Evolutionary conservation across 495 filamentous ascomycete genomes (phyloP), one percentile per base, ranked within the genome.

Genomic region (Parachaetomium inaequale): DNA sequence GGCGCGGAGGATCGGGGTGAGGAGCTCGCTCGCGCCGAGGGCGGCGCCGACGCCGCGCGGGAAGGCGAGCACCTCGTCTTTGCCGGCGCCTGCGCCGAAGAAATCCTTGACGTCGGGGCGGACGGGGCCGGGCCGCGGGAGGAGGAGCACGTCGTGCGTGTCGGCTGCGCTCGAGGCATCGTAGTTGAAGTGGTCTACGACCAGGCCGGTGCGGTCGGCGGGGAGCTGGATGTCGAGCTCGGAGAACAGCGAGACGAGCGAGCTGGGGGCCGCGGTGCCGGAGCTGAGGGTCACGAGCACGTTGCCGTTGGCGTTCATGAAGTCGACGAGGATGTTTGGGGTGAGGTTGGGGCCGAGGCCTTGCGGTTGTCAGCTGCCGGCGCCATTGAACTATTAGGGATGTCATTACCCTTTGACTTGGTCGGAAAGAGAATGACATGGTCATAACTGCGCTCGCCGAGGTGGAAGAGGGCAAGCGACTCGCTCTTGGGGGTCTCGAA

Each of bases 151-250:
- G 78, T 97, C 91, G 76, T 98, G 94, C 70, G 86, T 86, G 62
- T 96, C 92, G 36, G 84, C 63, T 12, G 91, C 85, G 55, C 86
- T 91, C 31, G 83, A 57, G 42, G 82, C 82, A 69, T 97, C 93
- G 76, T 95, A 91, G 77, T 91, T 90, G 84, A 96, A 96, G 81
- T 98, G 94, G 73, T 98, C 94, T 45, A 98, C 85, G 1, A 94
- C 87, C 32, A 93, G 76, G 36, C 89, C 84, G 42, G 87, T 87
- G 65, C 91, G 88, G 70, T 96, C 95, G 23, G 76, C 69, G n/a
- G 95, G 88, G 15, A 97, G 84, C 67, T 92, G 84, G 70, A 98
- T 90, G 70, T 96, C 95, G 71, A 97, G 78, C 76, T 98, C 93
- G 63, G 91, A 79, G 60, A 96, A 90, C 26, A 97, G 84, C 59